These are phyloP conservation scores for Paecilomyces formosus DNA, from an alignment of 2,329 filamentous ascomycete genomes.

Conservation along the genomic window DNA sequence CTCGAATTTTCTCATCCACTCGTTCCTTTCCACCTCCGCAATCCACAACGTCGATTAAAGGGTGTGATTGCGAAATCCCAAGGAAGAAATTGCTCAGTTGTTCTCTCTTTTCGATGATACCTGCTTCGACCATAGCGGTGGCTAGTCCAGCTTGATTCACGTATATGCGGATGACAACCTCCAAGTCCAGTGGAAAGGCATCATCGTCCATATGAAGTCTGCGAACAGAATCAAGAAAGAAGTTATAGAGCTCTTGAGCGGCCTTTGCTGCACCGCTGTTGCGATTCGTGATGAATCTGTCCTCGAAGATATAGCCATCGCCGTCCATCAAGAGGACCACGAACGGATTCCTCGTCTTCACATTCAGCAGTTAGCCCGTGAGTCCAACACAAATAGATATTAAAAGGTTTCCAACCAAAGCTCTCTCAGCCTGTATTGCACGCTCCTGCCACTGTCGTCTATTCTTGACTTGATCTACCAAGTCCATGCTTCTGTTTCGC, in stretches of 20 bases:
- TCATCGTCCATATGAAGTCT: constrained; percentile 22
- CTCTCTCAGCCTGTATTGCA: not conserved
- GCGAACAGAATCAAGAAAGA: not conserved
- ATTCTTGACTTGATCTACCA: not conserved
- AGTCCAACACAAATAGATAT: not conserved
- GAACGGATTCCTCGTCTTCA: constrained; percentile 40
- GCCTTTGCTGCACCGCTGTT: constrained; percentile 38
- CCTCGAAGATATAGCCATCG: constrained; percentile 47
- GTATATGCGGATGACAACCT: constrained; percentile 44
- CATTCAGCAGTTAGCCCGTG: not conserved
- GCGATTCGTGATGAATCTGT: constrained; percentile 34
- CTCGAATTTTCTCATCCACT: constrained; percentile 49
- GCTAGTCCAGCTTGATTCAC: constrained; percentile 43
- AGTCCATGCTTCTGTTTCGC: not conserved
- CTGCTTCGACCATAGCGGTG: constrained; percentile 37
- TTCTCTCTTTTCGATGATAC: constrained; percentile 20
- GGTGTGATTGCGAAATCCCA: constrained; percentile 25
- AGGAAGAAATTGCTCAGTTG: constrained; percentile 12
- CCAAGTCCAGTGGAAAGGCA: constrained; percentile 20
- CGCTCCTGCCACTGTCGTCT: not conserved
- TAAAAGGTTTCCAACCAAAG: not conserved
- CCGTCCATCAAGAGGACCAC: constrained; percentile 53
- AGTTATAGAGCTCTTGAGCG: not conserved
- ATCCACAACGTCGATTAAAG: constrained; percentile 50
- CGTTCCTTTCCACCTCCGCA: constrained; percentile 51